These are phyloP conservation scores for Phylloporus sp. DNA, from an alignment of 768 basidiomycete species.

Conservation along the genomic window DNA sequence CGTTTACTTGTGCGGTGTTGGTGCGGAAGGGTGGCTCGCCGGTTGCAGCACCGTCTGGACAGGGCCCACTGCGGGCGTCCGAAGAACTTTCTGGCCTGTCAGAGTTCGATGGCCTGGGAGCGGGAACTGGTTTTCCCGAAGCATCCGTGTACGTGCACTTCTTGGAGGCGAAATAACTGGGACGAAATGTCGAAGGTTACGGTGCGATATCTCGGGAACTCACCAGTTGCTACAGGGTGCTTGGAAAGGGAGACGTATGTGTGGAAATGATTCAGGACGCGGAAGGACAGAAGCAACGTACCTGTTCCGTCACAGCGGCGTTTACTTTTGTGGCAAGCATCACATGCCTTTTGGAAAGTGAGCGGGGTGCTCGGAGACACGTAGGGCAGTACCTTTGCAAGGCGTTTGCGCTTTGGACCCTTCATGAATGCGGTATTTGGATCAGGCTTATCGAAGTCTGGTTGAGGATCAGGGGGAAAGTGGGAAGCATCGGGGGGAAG, in stretches of 20 bases:
- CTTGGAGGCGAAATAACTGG: slow-evolving; percentile 77
- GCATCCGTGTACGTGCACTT: slow-evolving; percentile 77
- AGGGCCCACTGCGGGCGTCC: slow-evolving; percentile 22
- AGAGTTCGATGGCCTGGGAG: slow-evolving; percentile 50
- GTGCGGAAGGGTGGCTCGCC: slow-evolving; percentile 15
- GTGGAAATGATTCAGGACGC: slow-evolving; percentile 5
- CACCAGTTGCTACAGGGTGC: slow-evolving; percentile 83
- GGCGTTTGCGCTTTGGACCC: slow-evolving; percentile 49
- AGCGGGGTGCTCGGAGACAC: not conserved
- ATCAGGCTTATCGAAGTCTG: slow-evolving; percentile 28
- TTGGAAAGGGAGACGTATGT: slow-evolving; percentile 26
- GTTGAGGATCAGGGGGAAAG: slow-evolving; percentile 15
- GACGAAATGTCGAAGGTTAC: slow-evolving; percentile 5
- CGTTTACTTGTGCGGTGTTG: slow-evolving; percentile 10
- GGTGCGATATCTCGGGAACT: slow-evolving; percentile 10
- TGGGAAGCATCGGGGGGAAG: slow-evolving; percentile 19
- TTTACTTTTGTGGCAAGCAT: slow-evolving; percentile 82
- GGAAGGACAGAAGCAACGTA: slow-evolving; percentile 30
- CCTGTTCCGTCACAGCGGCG: slow-evolving; percentile 80
- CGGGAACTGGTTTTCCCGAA: slow-evolving; percentile 73
- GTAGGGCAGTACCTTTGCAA: slow-evolving; percentile 41
- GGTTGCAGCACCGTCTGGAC: slow-evolving; percentile 9
- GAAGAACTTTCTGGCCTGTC: slow-evolving; percentile 31
- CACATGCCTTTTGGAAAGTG: slow-evolving; percentile 51
- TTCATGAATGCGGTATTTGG: slow-evolving; percentile 42